Conservation (phyloP, 257 asterid species). For the Jacaranda mimosifolia region DNA sequence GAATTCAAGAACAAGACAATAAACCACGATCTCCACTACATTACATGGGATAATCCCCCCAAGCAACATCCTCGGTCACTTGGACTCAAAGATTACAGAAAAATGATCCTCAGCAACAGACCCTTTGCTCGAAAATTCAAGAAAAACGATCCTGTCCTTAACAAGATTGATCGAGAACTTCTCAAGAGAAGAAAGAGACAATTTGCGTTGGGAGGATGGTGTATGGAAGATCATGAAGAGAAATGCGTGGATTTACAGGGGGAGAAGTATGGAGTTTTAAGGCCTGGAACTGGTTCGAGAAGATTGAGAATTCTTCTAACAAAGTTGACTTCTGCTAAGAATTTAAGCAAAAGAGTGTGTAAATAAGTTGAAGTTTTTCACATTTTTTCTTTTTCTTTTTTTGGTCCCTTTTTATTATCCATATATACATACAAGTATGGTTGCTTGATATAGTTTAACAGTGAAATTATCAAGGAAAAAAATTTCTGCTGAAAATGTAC, state of each 20-base stretch:
- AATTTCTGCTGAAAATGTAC: background rate
- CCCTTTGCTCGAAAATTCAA: conserved; percentile 91
- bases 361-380: conserved; percentile 42
- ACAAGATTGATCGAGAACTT: conserved; percentile 75
- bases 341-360: conserved; percentile 54
- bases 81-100: conserved; percentile 72
- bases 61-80: conserved; percentile 85
- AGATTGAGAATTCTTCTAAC: conserved; percentile 60
- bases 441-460: background rate
- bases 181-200: conserved; percentile 61
- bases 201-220: conserved; percentile 83
- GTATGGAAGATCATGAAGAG: conserved; percentile 40
- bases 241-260: conserved; percentile 55
- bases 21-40: conserved; percentile 89
- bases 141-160: conserved; percentile 67
- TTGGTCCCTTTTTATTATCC: no score
- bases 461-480: background rate
- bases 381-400: background rate
- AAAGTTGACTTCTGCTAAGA: conserved; percentile 55
- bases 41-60: conserved; percentile 87
- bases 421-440: background rate
- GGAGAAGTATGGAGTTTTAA: conserved; percentile 72
- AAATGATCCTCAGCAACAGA: conserved; percentile 70
- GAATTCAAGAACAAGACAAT: conserved; percentile 68
- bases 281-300: conserved; percentile 78